Conservation (phyloP, 2,329 filamentous ascomycete species). For the Aspergillus tanneri region DNA sequence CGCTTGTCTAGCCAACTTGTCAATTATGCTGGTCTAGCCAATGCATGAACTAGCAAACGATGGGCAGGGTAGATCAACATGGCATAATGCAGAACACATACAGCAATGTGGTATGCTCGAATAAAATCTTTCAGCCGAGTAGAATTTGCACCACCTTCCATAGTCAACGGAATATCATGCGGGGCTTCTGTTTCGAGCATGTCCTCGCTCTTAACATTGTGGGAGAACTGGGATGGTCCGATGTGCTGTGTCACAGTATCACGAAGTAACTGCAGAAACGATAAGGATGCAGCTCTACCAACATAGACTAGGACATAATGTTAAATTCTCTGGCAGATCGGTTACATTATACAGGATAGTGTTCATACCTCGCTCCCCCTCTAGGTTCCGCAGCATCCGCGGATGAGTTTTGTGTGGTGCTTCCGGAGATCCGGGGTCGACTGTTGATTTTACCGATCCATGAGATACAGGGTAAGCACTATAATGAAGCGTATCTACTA, state of each 20-base stretch:
- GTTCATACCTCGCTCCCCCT: conserved; percentile 51
- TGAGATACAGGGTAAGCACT: not conserved
- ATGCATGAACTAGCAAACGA: no score
- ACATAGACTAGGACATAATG: conserved; percentile 37
- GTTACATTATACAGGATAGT: no score
- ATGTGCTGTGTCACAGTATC: conserved; percentile 51
- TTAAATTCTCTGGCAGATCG: not conserved
- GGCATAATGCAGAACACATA: conserved; percentile 12
- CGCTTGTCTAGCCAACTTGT: conserved; percentile 35
- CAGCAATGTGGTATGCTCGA: conserved; percentile 30
- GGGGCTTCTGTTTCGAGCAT: conserved; percentile 54
- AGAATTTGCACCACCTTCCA: conserved; percentile 31
- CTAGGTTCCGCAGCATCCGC: conserved; percentile 53
- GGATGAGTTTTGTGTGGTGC: conserved; percentile 33
- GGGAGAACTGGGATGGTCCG: conserved; percentile 55
- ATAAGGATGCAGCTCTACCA: conserved; percentile 44
- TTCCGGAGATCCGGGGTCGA: conserved; percentile 26
- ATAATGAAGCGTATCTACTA: conserved; percentile 15
- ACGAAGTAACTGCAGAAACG: conserved; percentile 56
- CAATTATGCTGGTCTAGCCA: no score
- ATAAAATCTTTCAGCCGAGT: conserved; percentile 36
- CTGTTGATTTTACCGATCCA: not conserved
- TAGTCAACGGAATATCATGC: conserved; percentile 33
- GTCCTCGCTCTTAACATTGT: conserved; percentile 51
- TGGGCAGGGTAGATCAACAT: conserved; percentile 4